Base-by-base conservation (phyloP, 2,329 filamentous ascomycete genomes). In the Phialemonium atrogriseum region DNA sequence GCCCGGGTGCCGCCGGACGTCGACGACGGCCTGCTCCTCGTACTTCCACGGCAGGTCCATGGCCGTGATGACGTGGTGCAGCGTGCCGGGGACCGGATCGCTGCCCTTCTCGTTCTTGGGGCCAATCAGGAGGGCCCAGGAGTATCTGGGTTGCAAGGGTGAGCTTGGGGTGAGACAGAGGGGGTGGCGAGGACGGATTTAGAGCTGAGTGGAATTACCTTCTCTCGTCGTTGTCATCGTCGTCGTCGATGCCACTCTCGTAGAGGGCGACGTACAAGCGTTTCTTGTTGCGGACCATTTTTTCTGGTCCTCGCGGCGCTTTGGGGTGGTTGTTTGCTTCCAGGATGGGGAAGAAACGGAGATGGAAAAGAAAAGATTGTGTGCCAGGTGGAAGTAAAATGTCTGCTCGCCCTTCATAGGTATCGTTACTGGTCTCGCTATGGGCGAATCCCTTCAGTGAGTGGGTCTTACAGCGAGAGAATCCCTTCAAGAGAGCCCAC, bases 261-360 rank as follows among this genome's bases (percentile, higher is more conserved):
- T 21, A 28, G 5, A 28, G 17, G 4, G 27, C 27, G 13, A 28
- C 27, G 17, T 12, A 28, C 7, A 28, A 11, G 17, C 27, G 27
- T 7, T 21, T 12, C 16, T 28, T 28, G 27, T 28, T 19, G 17
- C 27, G 27, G n/a, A n/a, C n/a, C n/a, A n/a, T n/a, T n/a, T n/a
- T n/a, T n/a, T n/a, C n/a, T n/a, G n/a, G n/a, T n/a, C n/a, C n/a
- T n/a, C n/a, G n/a, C n/a, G n/a, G n/a, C n/a, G n/a, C n/a, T n/a
- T n/a, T n/a, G n/a, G n/a, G n/a, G n/a, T n/a, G n/a, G n/a, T n/a
- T n/a, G n/a, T n/a, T n/a, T n/a, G n/a, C n/a, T n/a, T n/a, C n/a
- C n/a, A n/a, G n/a, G n/a, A n/a, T n/a, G n/a, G n/a, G n/a, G n/a
- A n/a, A n/a, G n/a, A n/a, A n/a, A n/a, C n/a, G n/a, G n/a, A n/a